Conservation (phyloP, 495 filamentous ascomycete species). For the Trichocladium uniseriatum region DNA sequence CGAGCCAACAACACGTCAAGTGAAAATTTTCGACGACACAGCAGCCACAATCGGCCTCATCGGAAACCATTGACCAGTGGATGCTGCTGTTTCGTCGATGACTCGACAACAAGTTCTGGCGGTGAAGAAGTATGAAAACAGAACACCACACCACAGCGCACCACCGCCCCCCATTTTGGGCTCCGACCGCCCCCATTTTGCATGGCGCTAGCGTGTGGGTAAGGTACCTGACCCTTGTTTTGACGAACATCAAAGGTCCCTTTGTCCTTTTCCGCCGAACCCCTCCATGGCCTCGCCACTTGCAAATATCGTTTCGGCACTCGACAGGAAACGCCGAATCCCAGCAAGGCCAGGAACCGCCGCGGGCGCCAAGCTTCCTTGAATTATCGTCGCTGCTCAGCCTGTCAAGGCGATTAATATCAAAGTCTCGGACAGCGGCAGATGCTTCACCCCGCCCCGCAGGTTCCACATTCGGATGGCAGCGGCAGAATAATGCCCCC, state of each 20-base stretch:
- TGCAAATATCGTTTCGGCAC: no score
- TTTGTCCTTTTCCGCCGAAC: no score
- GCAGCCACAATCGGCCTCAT: no score
- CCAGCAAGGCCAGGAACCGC: no score
- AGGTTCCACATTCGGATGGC: not conserved
- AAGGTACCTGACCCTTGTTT: not conserved
- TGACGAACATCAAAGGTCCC: not conserved
- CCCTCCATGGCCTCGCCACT: no score
- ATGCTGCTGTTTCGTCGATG: not conserved
- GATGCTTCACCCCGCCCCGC: not conserved
- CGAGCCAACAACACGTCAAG: conserved; percentile 4
- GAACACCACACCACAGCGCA: not conserved
- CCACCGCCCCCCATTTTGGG: conserved; percentile 9
- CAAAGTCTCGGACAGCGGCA: no score
- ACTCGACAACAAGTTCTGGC: conserved; percentile 11
- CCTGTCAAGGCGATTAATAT: not conserved
- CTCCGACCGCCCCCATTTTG: conserved; percentile 3
- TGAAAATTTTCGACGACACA: conserved; percentile 2
- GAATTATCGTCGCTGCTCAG: no score
- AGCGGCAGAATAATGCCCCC: no score
- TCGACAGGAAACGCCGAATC: no score
- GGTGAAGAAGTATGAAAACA: conserved; percentile 13
- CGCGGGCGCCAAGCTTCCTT: no score
- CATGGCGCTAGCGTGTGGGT: not conserved
- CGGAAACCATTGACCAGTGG: not conserved